A percentile compares a stretch with the other conserved stretches of the same genome.
These are phyloP conservation scores for Fraxinus platypoda DNA, from an alignment of 305 asterid genomes.

Conservation along the genomic window DNA sequence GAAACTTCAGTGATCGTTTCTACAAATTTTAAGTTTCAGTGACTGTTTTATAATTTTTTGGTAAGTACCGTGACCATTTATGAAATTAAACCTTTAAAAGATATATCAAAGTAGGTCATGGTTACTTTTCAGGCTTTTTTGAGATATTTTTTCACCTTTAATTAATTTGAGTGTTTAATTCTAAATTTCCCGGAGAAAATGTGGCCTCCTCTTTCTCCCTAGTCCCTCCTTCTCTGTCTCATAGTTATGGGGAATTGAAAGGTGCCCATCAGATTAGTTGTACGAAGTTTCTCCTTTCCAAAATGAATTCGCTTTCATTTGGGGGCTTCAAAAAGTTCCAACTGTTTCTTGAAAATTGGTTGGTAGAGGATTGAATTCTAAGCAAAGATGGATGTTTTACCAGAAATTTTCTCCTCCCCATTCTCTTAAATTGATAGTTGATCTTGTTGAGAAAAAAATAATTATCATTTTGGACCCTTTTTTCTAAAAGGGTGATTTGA, in stretches of 20 bases:
- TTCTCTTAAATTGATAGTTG: slow-evolving; percentile 4
- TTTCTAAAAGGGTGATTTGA: not conserved
- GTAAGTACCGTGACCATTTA: too few relatives aligned
- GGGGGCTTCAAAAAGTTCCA: slow-evolving; percentile 22
- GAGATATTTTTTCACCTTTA: slow-evolving; percentile 18
- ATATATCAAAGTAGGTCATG: slow-evolving; percentile 37
- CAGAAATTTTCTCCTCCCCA: not conserved
- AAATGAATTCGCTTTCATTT: slow-evolving; percentile 19
- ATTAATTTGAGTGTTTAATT: not conserved
- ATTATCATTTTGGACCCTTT: slow-evolving; percentile 1
- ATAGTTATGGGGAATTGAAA: slow-evolving; percentile 40
- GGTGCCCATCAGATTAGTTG: slow-evolving; percentile 44
- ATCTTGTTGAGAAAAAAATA: slow-evolving; percentile 6
- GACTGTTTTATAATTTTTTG: too few relatives aligned
- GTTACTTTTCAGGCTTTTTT: slow-evolving; percentile 15
- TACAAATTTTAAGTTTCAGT: too few relatives aligned
- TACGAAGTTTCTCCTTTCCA: slow-evolving; percentile 11
- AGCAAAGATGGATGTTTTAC: slow-evolving; percentile 42
- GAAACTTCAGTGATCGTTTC: too few relatives aligned
- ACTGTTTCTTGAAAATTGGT: slow-evolving; percentile 26
- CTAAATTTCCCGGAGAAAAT: not conserved
- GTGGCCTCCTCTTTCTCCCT: not conserved
- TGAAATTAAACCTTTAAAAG: too few relatives aligned
- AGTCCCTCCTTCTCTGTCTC: slow-evolving; percentile 4
- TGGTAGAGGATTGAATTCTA: slow-evolving; percentile 56